Evolutionary conservation across 116 monocot genomes (phyloP), one percentile per base, ranked within the genome.

Genomic region (Dioscorea cayenensis): DNA sequence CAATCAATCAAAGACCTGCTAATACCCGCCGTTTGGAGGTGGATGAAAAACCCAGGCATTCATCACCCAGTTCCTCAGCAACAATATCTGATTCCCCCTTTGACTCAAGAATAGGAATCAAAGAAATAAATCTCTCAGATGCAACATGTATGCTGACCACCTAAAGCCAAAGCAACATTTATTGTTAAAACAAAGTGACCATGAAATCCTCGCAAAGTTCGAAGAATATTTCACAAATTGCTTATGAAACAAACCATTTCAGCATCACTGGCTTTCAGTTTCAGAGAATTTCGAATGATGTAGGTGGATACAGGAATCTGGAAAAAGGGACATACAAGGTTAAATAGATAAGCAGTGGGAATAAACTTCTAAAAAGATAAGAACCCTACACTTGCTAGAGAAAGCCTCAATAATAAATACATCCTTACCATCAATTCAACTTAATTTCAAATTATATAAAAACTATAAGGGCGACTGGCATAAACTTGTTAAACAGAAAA

Each of bases 211-310:
- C 21, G 20, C 59, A 59, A 32, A 21, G 21, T 21, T 59, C 59
- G n/a, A n/a, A n/a, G n/a, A n/a, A 48, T 13, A 68, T 43, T 38
- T 28, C 4, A 55, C 43, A 63, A 63, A 12, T 18, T 25, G 49
- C 7, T 29, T n/a, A 25, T 25, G 25, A 61, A 60, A 69, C 77
- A 48, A 35, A 92, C 93, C 81, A 60, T 93, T 51, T 97, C 89
- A 69, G 88, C 86, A 80, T 97, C 90, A 85, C 76, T 89, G 65
- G 77, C 65, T 77, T 97, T 90, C 21, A 93, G 81, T 77, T 97
- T 97, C 43, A 97, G 80, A 35, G 97, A 97, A 75, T 85, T 83
- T 35, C 80, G 76, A 63, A 97, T 76, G 14, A 93, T 89, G 72
- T 85, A 81, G 61, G 75, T 90, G 12, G 84, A 18, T 49, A 85